Evolutionary conservation across 169 alveolate genomes (phyloP).

Genomic region (Cyclospora cayetanensis): DNA sequence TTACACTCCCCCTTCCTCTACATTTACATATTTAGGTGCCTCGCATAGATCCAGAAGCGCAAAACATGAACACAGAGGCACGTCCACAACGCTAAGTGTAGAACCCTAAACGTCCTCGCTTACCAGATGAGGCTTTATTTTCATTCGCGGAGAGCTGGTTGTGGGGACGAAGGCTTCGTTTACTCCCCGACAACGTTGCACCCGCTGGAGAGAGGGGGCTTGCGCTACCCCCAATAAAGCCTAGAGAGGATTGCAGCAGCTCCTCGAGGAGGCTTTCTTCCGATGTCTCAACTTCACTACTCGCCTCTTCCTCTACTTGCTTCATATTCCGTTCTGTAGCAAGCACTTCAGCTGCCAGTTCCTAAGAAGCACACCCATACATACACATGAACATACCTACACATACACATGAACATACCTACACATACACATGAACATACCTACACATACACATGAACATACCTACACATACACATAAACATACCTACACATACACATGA

Average conservation of each 20-base stretch:
- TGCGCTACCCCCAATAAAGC: not conserved
- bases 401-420: no score
- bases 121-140: not conserved
- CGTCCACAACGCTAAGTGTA: not conserved
- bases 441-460: no score
- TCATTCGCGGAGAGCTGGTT: not conserved
- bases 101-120: not conserved
- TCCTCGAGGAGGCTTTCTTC: no score
- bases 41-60: no score
- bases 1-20: no score
- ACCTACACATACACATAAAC: no score
- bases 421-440: no score
- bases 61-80: not conserved
- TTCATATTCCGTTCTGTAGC: not conserved
- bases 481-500: no score
- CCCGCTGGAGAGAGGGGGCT: not conserved
- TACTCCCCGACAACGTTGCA: no score
- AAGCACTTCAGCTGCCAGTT: not conserved
- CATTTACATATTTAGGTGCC: no score
- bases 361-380: not conserved
- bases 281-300: not conserved
- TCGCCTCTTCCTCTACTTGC: not conserved
- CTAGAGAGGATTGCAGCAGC: not conserved
- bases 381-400: no score
- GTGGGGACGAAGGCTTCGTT: constrained; percentile 4